Evolutionary conservation across 352 stramenopile genomes (phyloP).

Genomic region (Bremia lactucae): DNA sequence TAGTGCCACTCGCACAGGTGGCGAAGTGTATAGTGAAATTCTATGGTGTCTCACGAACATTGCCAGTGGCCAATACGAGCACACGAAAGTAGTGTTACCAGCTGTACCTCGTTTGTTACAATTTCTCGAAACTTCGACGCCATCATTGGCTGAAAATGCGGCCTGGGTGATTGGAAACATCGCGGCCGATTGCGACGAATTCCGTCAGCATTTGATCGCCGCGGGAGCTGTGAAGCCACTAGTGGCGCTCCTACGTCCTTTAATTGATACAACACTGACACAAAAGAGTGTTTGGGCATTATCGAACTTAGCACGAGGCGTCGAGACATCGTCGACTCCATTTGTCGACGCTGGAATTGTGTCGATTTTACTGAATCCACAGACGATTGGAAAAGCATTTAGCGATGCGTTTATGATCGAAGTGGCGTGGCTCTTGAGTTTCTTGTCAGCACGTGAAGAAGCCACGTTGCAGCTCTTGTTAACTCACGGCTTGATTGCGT

Average conservation of each 20-base stretch:
- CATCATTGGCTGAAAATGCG: constrained; percentile 56
- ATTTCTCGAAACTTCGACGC: constrained; percentile 51
- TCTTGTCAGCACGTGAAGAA: constrained; percentile 75
- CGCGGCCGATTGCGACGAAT: constrained; percentile 74
- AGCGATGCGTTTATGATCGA: constrained; percentile 55
- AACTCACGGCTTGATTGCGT: constrained; percentile 35
- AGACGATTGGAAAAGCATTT: constrained; percentile 22
- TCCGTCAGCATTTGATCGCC: constrained; percentile 67
- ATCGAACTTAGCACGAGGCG: constrained; percentile 31
- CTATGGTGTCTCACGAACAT: constrained; percentile 82
- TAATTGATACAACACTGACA: constrained; percentile 25
- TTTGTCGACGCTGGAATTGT: constrained; percentile 70
- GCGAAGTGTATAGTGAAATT: constrained; percentile 68
- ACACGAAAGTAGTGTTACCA: constrained; percentile 73
- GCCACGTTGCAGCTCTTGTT: constrained; percentile 57
- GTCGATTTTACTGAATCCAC: constrained; percentile 28
- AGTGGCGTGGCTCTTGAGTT: constrained; percentile 78
- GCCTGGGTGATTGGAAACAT: constrained; percentile 82
- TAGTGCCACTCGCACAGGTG: constrained; percentile 45
- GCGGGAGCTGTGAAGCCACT: constrained; percentile 29
- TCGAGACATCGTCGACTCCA: constrained; percentile 57
- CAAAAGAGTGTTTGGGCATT: constrained; percentile 13
- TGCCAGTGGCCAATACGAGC: constrained; percentile 69
- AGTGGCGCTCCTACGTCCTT: constrained; percentile 2
- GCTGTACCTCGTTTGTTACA: constrained; percentile 60